Conservation (phyloP, 129 eudicot genomes). For the Helichrysum umbraculigerum region DNA sequence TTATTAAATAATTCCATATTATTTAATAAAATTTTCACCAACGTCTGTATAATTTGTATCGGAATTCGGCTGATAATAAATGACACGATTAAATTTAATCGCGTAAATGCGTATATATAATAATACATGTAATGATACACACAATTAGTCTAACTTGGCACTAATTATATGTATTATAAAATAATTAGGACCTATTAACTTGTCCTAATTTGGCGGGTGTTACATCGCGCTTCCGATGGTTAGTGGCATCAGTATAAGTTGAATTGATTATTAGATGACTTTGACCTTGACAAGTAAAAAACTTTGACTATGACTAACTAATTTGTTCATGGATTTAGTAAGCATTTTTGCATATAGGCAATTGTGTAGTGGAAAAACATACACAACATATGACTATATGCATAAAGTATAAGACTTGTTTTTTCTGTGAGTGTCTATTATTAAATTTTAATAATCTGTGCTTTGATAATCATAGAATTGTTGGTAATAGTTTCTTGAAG, state of each 20-base stretch:
- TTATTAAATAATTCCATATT: too few relatives aligned
- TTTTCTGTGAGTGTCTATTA: not conserved
- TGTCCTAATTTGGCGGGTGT: too few relatives aligned
- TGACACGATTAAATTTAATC: too few relatives aligned
- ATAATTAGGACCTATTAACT: too few relatives aligned
- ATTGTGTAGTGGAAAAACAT: conserved; percentile 94
- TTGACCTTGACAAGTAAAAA: not conserved
- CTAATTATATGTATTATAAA: too few relatives aligned
- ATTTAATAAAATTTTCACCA: too few relatives aligned
- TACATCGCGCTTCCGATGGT: conserved; percentile 95
- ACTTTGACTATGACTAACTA: conserved; percentile 4
- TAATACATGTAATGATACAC: too few relatives aligned
- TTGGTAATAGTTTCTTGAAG: not conserved
- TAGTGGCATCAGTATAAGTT: conserved; percentile 92
- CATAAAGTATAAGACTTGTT: conserved; percentile 52
- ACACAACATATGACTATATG: conserved; percentile 81
- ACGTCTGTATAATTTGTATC: too few relatives aligned
- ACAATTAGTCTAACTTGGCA: too few relatives aligned
- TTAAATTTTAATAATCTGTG: not conserved
- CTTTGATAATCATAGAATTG: not conserved
- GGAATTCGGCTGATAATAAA: too few relatives aligned
- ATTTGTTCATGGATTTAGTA: conserved; percentile 43
- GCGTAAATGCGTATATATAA: too few relatives aligned
- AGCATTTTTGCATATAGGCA: conserved; percentile 97
- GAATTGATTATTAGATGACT: not conserved